Conservation (phyloP, 371 early-diverging fungal genomes). For the Paraphysoderma sedebokerense region DNA sequence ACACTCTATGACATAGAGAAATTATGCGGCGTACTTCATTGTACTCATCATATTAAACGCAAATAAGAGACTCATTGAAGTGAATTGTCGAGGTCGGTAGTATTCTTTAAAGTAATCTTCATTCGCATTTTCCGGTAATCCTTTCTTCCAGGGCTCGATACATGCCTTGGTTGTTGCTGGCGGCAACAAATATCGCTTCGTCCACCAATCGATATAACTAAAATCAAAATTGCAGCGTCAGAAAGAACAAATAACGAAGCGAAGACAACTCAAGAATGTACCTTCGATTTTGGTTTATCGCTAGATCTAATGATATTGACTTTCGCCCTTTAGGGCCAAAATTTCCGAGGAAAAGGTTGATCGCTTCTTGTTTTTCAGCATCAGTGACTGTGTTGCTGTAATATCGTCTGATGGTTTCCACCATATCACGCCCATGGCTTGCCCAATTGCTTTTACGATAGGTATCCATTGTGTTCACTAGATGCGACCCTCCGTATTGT, state of each 20-base stretch:
- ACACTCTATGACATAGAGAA: no score
- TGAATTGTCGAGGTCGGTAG: slow-evolving; percentile 49
- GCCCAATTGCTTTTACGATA: slow-evolving; percentile 85
- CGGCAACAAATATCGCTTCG: neutral
- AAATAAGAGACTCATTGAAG: slow-evolving; percentile 54
- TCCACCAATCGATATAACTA: slow-evolving; percentile 3
- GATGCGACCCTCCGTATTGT: slow-evolving; percentile 97
- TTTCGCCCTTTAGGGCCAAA: slow-evolving; percentile 22
- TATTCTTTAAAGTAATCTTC: slow-evolving; percentile 64
- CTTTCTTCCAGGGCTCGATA: neutral
- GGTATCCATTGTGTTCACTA: slow-evolving; percentile 94
- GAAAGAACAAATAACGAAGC: neutral
- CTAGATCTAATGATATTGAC: slow-evolving; percentile 2
- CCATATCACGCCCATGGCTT: slow-evolving; percentile 90
- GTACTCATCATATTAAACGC: slow-evolving; percentile 75
- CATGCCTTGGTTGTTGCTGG: slow-evolving; percentile 2
- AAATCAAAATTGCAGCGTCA: neutral
- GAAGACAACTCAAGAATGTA: neutral
- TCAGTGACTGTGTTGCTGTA: slow-evolving; percentile 92
- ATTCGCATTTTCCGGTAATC: slow-evolving; percentile 20
- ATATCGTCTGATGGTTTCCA: slow-evolving; percentile 77
- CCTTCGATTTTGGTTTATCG: neutral
- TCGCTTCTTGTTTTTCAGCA: slow-evolving; percentile 90
- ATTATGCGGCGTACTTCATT: slow-evolving; percentile 33
- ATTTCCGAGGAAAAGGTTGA: slow-evolving; percentile 82